Evolutionary conservation across 1,139 yeast genomes (phyloP).

Genomic region (Pichia sp.): DNA sequence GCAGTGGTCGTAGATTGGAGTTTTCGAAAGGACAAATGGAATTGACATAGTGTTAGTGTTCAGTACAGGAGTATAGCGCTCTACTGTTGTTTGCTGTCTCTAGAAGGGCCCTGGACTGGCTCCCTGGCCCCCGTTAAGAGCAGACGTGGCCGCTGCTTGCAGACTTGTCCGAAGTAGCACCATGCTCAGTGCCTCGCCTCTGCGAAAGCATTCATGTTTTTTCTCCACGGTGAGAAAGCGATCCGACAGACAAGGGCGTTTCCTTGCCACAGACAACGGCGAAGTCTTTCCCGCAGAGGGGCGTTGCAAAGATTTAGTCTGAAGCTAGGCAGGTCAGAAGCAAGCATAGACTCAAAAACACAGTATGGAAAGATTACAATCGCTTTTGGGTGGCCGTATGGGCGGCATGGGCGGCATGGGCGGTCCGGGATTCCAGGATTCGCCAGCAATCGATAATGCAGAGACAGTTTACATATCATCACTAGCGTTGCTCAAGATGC

Average conservation of each 20-base stretch:
- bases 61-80: conserved; percentile 32
- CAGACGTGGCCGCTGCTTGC: no score
- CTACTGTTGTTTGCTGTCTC: conserved; percentile 24
- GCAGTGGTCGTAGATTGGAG: conserved; percentile 87
- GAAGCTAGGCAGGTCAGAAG: background rate
- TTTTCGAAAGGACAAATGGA: conserved; percentile 66
- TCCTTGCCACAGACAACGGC: background rate
- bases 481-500: conserved; percentile 90
- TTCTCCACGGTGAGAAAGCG: background rate
- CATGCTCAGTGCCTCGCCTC: no score
- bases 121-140: background rate
- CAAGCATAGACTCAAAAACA: background rate
- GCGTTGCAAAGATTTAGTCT: background rate
- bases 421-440: conserved; percentile 41
- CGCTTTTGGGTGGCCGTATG: conserved; percentile 32
- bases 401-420: conserved; percentile 30
- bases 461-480: conserved; percentile 97
- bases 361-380: conserved; percentile 25
- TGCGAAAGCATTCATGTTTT: background rate
- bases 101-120: background rate
- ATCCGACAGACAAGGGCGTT: background rate
- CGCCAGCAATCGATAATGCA: conserved; percentile 86
- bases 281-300: background rate
- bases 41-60: conserved; percentile 22
- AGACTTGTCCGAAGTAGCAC: no score